phyloP scores from a whole-genome alignment of 2,329 filamentous ascomycete genomes.

The Trichoderma lentiforme region DNA sequence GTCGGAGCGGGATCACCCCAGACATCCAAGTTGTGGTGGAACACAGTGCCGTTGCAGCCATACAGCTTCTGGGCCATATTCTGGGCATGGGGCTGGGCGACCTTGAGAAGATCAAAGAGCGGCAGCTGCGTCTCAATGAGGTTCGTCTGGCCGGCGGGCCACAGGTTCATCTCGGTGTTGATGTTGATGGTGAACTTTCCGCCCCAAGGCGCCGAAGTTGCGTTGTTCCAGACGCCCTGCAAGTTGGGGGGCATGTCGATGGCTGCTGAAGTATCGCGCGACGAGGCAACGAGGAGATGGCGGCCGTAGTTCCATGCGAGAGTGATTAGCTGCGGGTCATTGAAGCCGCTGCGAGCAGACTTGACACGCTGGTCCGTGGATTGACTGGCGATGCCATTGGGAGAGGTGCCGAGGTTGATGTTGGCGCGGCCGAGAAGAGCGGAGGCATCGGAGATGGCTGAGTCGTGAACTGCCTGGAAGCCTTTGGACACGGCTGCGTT shows the following conservation, averaged over 20 bases:
- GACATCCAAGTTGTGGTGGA: slow-evolving; percentile 34
- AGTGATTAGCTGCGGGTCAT: slow-evolving; percentile 24
- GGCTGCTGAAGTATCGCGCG: slow-evolving; percentile 21
- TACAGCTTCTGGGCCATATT: slow-evolving; percentile 32
- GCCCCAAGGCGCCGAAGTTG: slow-evolving; percentile 35
- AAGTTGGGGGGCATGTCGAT: slow-evolving; percentile 28
- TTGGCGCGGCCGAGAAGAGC: slow-evolving; percentile 24
- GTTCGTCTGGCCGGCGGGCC: slow-evolving; percentile 33
- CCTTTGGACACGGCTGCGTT: slow-evolving; percentile 21
- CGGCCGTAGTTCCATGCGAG: slow-evolving; percentile 29
- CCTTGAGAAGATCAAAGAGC: slow-evolving; percentile 24
- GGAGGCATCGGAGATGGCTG: slow-evolving; percentile 24
- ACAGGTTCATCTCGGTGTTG: slow-evolving; percentile 50
- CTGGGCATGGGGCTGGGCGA: slow-evolving; percentile 34
- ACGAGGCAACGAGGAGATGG: slow-evolving; percentile 26
- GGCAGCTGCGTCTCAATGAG: slow-evolving; percentile 37
- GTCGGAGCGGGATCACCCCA: slow-evolving; percentile 34
- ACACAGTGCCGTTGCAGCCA: slow-evolving; percentile 30
- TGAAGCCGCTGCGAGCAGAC: slow-evolving; percentile 7
- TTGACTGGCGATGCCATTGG: slow-evolving; percentile 13
- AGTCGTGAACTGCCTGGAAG: slow-evolving; percentile 20
- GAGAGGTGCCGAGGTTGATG: slow-evolving; percentile 25
- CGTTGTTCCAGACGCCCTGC: slow-evolving; percentile 29
- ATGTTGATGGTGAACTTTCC: slow-evolving; percentile 47
- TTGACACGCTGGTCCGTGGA: slow-evolving; percentile 19